Evolutionary conservation across 2,329 filamentous ascomycete genomes (phyloP).

Genomic region (Diaporthe capsici): DNA sequence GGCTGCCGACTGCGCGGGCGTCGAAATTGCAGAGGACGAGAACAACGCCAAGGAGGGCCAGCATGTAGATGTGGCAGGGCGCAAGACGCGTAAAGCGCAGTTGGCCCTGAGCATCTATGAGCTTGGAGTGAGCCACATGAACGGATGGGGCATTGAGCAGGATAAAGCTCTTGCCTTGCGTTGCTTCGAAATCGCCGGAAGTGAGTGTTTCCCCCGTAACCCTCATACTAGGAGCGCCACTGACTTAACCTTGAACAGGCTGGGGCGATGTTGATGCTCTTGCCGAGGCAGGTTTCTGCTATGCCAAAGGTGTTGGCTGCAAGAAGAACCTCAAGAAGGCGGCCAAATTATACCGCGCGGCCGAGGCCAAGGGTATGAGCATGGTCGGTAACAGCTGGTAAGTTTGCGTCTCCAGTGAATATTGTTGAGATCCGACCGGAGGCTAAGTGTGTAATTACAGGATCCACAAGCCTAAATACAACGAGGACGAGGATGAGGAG

Average conservation of each 20-base stretch:
- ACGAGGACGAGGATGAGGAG: constrained; percentile 70
- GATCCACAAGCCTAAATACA: constrained; percentile 98
- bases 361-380: constrained; percentile 93
- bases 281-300: constrained; percentile 95
- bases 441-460: constrained; percentile 59
- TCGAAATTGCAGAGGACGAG: constrained; percentile 88
- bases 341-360: constrained; percentile 89
- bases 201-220: constrained; percentile 59
- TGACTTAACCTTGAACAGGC: constrained; percentile 57
- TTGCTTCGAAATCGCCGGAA: constrained; percentile 96
- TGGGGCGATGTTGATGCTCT: constrained; percentile 98
- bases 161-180: constrained; percentile 89
- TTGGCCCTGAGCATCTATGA: constrained; percentile 98
- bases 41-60: constrained; percentile 74
- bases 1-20: constrained; percentile 85
- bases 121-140: constrained; percentile 95
- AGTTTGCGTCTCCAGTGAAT: constrained; percentile 53
- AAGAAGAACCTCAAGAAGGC: constrained; percentile 98
- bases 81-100: constrained; percentile 89
- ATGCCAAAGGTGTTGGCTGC: constrained; percentile 91
- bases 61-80: constrained; percentile 75
- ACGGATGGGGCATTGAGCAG: constrained; percentile 96
- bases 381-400: constrained; percentile 99
- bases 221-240: constrained; percentile 44
- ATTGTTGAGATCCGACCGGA: background rate